Base-by-base conservation (phyloP, 345 rosid genomes). In the Salix koriyanagi region DNA sequence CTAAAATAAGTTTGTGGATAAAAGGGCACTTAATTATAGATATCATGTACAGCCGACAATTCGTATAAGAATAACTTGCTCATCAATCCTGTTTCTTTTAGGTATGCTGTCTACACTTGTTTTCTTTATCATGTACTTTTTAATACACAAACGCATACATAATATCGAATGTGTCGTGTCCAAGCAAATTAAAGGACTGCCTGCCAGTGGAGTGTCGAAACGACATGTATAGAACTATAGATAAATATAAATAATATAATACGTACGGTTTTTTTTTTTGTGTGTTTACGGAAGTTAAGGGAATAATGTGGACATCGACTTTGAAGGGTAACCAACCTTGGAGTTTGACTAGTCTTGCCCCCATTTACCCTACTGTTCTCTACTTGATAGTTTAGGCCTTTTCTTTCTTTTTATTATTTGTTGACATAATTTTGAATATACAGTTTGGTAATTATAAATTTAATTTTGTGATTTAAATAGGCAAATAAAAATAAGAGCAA, bases 171-270 rank as follows among this genome's bases (percentile, higher is more conserved):
- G 77, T 74, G 50, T 73, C 21, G 14, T 30, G 74, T 11, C 14
- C 18, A 73, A 75, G 73, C 65, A 79, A 68, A 67, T 68, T 12
- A 11, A 62, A 75, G 67, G 28, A 58, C 62, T 58, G 15, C 26
- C 61, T 1, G 26, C 11, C 44, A 41, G 11, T 41, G 0, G 61
- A 56, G 5, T 56, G 61, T 10, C 23, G 28, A 8, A 25, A 58
- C 62, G 14, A 58, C 62, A 10, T 9, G 62, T 58, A n/a, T 25
- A 30, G 32, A 30, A 30, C 32, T 30, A 30, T 30, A 23, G 44
- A 41, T 41, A 2, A 12, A 7, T 58, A 41, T 41, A 2, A 12
- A 7, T 58, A 10, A 4, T 41, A 46, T 46, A 46, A 58, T n/a
- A n/a, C 28, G 62, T 10, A n/a, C 62, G 26, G 62, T 8, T 34